Base-by-base conservation (phyloP, 2,329 filamentous ascomycete species). In the Colletotrichum liriopes region DNA sequence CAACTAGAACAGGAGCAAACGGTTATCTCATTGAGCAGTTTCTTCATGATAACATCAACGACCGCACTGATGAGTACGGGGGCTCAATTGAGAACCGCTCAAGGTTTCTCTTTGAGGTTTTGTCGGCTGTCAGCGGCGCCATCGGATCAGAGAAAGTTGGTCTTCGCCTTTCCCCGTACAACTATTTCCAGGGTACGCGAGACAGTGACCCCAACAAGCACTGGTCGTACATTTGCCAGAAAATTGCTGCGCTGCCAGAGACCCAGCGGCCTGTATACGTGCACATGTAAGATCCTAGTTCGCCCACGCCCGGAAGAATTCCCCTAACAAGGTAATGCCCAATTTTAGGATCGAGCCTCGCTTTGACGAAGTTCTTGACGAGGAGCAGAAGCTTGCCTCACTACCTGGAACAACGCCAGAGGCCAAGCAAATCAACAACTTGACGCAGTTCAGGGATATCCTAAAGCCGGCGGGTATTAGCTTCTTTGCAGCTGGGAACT, bases 11-110 rank as follows among this genome's bases (percentile, higher is more conserved):
- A 72, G 69, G 79, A 0, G 88, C 87, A 0, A 90, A 91, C 66
- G 89, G 90, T 0, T 93, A 92, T 72, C 81, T 92, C 0, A 78
- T 91, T 5, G 89, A 90, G 59, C 88, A 91, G 54, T 93, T 92
- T 76, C 81, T 89, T 0, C 87, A 84, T 7, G 83, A 85, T 23
- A 82, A 84, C 20, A 84, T 83, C 45, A 90, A 90, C 75, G 78
- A 81, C 41, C 82, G 88, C 4, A 83, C 83, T 0, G 88, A 90
- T 74, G 74, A 82, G 45, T 90, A 89, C 23, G 88, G 88, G 1
- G 88, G 88, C 0, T 84, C 80, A 18, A 79, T 89, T 3, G 83
- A 87, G 65, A 90, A 89, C 67, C 80, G 89, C 1, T 86, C 84
- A n/a, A 83, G 87, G 1, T 79, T 91, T 20, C 78, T 86, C 16